Percentiles rank a stretch among this genome's conserved stretches.
phyloP scores from a whole-genome alignment of 305 asterid species.

The Fraxinus ornus region DNA sequence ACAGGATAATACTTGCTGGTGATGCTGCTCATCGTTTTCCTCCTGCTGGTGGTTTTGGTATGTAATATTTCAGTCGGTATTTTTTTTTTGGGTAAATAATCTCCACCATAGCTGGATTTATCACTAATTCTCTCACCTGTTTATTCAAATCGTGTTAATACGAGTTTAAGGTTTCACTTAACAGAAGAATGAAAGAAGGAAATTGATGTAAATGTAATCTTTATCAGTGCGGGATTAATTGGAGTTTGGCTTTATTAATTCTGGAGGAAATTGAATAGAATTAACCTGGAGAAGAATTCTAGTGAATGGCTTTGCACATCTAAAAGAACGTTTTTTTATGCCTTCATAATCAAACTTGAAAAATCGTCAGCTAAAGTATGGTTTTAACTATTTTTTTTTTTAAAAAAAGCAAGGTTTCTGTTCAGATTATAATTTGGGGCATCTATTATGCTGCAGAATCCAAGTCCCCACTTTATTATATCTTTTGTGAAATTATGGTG shows the following conservation, averaged over 20 bases:
- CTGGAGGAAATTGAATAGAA: background rate
- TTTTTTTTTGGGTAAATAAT: background rate
- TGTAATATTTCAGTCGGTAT: background rate
- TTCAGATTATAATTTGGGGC: background rate
- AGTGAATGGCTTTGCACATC: background rate
- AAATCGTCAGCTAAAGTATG: background rate
- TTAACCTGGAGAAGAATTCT: background rate
- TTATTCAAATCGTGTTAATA: background rate
- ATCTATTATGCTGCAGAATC: background rate
- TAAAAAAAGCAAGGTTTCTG: background rate
- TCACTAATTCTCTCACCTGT: background rate
- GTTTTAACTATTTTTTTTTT: background rate
- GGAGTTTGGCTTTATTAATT: background rate
- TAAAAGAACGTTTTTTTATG: background rate
- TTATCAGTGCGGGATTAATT: background rate
- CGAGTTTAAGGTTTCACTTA: background rate
- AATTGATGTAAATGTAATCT: background rate
- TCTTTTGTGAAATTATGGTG: background rate
- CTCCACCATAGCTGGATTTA: background rate
- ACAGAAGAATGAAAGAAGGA: background rate
- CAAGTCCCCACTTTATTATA: background rate
- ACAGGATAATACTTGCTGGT: slow-evolving; percentile 80
- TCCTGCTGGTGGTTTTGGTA: slow-evolving; percentile 98
- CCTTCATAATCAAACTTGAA: background rate
- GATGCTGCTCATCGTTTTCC: slow-evolving; percentile 98